Percentiles rank a stretch among this genome's conserved stretches.
Evolutionary conservation across 352 stramenopile species (phyloP).

Genomic region (Phytophthora colocasiae): DNA sequence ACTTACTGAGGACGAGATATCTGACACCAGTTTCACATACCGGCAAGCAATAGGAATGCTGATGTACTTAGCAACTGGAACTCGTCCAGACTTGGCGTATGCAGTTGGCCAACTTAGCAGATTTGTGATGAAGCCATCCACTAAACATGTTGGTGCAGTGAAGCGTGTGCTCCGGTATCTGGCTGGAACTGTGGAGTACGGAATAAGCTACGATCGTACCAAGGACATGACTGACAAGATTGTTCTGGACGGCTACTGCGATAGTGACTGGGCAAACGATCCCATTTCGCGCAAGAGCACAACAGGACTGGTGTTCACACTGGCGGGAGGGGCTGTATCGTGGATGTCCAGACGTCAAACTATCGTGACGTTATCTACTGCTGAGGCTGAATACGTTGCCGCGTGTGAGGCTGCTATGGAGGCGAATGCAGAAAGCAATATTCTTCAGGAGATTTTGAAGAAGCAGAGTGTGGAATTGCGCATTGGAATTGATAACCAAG

Average conservation of each 20-base stretch:
- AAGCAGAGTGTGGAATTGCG: neutral
- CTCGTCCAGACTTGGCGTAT: neutral
- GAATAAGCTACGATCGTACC: neutral
- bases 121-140: neutral
- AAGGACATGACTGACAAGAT: neutral
- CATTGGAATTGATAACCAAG: constrained; percentile 8
- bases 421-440: neutral
- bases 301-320: neutral
- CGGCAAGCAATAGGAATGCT: neutral
- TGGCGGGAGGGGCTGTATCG: neutral
- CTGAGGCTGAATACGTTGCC: neutral
- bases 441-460: constrained; percentile 6
- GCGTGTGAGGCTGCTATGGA: constrained; percentile 12
- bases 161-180: constrained; percentile 5
- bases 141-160: constrained; percentile 1
- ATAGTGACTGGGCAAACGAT: neutral
- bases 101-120: neutral
- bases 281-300: neutral
- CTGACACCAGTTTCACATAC: neutral
- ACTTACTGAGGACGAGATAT: neutral
- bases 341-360: constrained; percentile 7
- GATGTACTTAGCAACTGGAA: neutral
- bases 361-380: neutral
- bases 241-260: neutral
- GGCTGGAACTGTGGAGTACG: neutral